These are phyloP conservation scores for Salvia sclarea DNA, from an alignment of 305 asterid species.

Conservation along the genomic window DNA sequence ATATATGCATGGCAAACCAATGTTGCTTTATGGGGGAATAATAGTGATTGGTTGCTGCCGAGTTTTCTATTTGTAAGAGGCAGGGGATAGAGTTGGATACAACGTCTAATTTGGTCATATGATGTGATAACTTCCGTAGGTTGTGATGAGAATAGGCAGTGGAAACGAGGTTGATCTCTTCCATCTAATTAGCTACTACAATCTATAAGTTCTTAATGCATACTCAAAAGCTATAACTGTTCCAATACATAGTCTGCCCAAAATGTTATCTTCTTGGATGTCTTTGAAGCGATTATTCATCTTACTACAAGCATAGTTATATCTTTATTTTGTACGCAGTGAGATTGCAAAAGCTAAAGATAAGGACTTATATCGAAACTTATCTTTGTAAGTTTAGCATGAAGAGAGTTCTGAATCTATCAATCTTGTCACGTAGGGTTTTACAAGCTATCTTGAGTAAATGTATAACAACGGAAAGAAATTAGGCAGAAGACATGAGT, in stretches of 20 bases:
- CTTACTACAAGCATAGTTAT: neutral
- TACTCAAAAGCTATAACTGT: neutral
- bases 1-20: neutral
- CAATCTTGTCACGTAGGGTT: neutral
- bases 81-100: neutral
- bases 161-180: neutral
- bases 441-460: neutral
- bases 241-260: neutral
- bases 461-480: neutral
- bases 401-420: neutral
- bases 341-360: slow-evolving; percentile 11
- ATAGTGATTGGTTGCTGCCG: neutral
- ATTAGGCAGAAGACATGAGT: neutral
- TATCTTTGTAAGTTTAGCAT: neutral
- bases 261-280: neutral
- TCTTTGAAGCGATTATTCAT: neutral
- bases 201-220: neutral
- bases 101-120: neutral
- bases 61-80: neutral
- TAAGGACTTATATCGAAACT: neutral
- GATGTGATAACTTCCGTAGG: neutral
- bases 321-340: neutral
- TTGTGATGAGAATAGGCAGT: no score
- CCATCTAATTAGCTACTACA: neutral
- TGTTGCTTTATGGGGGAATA: neutral